Evolutionary conservation across 2,329 filamentous ascomycete genomes (phyloP), one percentile per base, ranked within the genome.

Genomic region (Furcasterigmium sp.): DNA sequence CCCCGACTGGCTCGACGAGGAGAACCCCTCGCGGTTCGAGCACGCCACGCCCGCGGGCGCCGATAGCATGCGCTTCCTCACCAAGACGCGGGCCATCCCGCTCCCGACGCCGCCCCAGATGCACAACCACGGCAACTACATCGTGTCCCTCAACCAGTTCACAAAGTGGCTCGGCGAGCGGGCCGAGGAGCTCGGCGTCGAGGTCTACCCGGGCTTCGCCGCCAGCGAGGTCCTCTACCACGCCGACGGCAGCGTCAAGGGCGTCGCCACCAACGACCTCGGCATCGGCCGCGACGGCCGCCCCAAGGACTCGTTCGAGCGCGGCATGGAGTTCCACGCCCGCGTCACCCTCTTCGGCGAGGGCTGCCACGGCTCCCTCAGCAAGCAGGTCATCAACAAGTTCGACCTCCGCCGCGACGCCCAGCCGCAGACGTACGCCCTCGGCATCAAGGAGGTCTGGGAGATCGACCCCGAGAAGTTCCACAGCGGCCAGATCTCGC

Each of bases 321-420:
- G 93, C 48, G 93, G 93, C 47, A 98, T 98, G 93, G 93, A 95
- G 68, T 98, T 98, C 62, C 90, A 95, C 59, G 91, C 93, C 7
- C 77, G 86, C 45, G 84, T 93, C 39, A 98, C 93, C 29, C 75
- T 98, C 43, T 90, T 98, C 46, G 93, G 79, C 11, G 93, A 98
- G 69, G 93, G 93, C 11, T 97, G 91, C 60, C 93, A 98, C 62
- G 93, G 93, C 49, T 95, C 88, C 67, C 67, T 98, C 65, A 91
- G 85, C 41, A 98, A 98, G 73, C 87, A 96, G 66, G 84, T 97
- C 43, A 87, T 89, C 54, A 93, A 91, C 65, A 95, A 95, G 62
- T 98, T 89, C 54, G 89, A 97, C 58, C 72, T 98, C 47, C 80
- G 93, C 48, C 76, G 85, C 49, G 87, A 97, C 55, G 91, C 87